A percentile compares a stretch with the other conserved stretches of the same genome.
These are phyloP conservation scores for Plectosphaerella sp. DNA, from an alignment of 2,329 filamentous ascomycete species.

Conservation along the genomic window DNA sequence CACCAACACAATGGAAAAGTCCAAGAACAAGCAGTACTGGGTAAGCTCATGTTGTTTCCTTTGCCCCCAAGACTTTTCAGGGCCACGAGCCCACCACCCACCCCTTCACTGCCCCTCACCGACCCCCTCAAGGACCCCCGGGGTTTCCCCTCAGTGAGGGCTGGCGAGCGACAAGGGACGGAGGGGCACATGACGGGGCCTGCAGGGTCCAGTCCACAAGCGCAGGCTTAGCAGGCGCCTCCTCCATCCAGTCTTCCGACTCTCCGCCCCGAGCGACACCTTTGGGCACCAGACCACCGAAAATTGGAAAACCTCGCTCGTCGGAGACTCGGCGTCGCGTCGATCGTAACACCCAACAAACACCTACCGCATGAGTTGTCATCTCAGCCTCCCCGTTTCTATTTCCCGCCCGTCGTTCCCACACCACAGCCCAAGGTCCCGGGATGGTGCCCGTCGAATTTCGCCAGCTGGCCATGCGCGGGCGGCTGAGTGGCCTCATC, in stretches of 20 bases:
- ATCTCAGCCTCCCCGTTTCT: neutral
- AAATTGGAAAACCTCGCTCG: no score
- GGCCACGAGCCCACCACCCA: neutral
- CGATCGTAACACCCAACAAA: neutral
- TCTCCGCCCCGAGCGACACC: no score
- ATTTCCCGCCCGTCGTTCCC: neutral
- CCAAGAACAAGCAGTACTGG: constrained; percentile 42
- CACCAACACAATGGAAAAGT: constrained; percentile 12
- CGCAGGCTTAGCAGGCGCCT: no score
- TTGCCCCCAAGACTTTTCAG: neutral
- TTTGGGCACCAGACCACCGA: no score
- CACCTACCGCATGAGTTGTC: neutral
- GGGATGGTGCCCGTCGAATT: neutral
- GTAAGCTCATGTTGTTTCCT: constrained; percentile 26
- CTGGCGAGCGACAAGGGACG: no score
- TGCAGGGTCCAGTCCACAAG: no score
- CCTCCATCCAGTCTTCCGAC: no score
- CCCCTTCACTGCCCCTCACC: constrained; percentile 1
- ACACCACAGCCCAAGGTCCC: neutral
- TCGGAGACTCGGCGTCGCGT: neutral
- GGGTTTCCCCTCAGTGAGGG: neutral
- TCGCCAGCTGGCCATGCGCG: neutral
- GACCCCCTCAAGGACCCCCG: constrained; percentile 4
- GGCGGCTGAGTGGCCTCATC: neutral
- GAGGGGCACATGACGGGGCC: no score